Conservation (phyloP, 1,284 basidiomycete species). For the Sporisorium exsertum region DNA sequence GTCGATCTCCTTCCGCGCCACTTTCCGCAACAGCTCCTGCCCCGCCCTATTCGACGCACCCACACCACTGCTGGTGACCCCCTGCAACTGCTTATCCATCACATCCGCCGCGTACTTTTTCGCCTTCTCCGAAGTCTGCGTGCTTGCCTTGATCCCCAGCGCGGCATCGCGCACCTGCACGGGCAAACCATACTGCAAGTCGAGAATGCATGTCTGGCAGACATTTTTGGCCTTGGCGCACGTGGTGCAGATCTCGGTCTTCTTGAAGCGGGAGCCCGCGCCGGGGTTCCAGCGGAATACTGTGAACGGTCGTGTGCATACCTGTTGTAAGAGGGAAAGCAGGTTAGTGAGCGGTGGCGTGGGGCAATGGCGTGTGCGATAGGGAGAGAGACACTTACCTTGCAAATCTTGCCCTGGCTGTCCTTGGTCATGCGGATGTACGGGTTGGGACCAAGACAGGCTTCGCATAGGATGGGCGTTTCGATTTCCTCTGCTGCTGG, state of each 20-base stretch:
- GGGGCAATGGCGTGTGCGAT: too few species aligned
- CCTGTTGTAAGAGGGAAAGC: conserved; percentile 59
- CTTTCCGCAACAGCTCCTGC: conserved; percentile 93
- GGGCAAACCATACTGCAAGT: conserved; percentile 91
- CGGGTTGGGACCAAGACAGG: conserved; percentile 71
- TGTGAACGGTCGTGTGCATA: conserved; percentile 90
- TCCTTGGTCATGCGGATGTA: conserved; percentile 82
- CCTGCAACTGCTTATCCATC: conserved; percentile 79
- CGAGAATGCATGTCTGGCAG: conserved; percentile 96
- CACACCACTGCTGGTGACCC: conserved; percentile 29
- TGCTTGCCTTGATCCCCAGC: conserved; percentile 84
- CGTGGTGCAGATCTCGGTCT: conserved; percentile 97
- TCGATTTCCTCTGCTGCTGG: conserved; percentile 78
- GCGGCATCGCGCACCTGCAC: conserved; percentile 98
- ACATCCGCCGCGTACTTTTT: conserved; percentile 82
- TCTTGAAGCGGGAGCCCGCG: conserved; percentile 89
- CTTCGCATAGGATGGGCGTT: conserved; percentile 80
- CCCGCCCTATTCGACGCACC: conserved; percentile 72
- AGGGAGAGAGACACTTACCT: conserved; percentile 4
- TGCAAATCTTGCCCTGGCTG: conserved; percentile 90
- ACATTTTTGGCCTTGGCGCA: conserved; percentile 99
- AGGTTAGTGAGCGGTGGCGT: not conserved
- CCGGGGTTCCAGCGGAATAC: conserved; percentile 99
- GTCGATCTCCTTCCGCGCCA: conserved; percentile 92
- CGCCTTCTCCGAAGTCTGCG: conserved; percentile 95